Evolutionary conservation across 345 rosid species (phyloP).

Genomic region (Camelina hispida): DNA sequence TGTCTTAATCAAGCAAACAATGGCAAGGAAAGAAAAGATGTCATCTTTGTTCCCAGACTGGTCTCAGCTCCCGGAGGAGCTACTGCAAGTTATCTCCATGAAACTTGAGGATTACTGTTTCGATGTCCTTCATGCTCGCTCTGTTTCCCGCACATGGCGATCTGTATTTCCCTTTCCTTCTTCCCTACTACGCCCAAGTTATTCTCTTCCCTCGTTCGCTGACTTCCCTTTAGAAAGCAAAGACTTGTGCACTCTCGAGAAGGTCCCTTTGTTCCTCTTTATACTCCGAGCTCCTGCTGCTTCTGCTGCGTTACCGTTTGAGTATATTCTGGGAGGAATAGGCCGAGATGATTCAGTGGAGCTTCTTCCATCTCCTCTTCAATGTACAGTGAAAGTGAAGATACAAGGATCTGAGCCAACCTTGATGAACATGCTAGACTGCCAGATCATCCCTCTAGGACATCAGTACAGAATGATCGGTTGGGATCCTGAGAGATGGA

Average conservation of each 20-base stretch:
- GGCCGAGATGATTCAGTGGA: background rate
- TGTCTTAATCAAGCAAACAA: too few relatives aligned
- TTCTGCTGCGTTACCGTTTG: too few relatives aligned
- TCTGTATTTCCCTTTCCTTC: background rate
- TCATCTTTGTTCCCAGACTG: too few relatives aligned
- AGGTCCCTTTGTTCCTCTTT: background rate
- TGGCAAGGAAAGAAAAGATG: too few relatives aligned
- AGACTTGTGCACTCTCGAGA: background rate
- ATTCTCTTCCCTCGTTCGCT: background rate
- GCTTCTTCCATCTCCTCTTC: slow-evolving; percentile 3
- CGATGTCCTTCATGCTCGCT: too few relatives aligned
- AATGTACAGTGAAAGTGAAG: slow-evolving; percentile 11
- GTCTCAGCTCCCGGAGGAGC: too few relatives aligned
- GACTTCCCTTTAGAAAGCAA: background rate
- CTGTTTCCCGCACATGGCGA: too few relatives aligned
- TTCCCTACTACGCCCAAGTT: background rate
- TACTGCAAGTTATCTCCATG: too few relatives aligned
- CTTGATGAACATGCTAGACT: background rate
- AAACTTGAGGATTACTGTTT: too few relatives aligned
- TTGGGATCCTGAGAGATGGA: too few relatives aligned
- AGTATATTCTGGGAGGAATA: slow-evolving; percentile 5
- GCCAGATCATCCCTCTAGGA: background rate
- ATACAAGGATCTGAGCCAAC: background rate
- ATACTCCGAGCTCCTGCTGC: too few relatives aligned
- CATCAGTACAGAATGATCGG: too few relatives aligned